phyloP scores from a whole-genome alignment of 768 basidiomycete species.

The Boletus fagicola region DNA sequence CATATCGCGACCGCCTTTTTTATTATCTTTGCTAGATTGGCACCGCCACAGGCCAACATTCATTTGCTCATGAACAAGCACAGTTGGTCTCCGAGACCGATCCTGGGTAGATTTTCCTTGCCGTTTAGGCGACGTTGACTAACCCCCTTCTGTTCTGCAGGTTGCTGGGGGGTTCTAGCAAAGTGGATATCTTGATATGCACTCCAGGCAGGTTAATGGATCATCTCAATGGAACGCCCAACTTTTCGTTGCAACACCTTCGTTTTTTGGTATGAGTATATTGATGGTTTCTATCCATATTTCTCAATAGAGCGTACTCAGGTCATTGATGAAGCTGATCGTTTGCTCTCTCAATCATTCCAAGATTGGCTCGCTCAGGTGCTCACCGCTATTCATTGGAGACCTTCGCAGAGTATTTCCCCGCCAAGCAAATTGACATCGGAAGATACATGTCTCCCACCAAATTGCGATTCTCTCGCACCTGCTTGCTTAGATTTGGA shows the following conservation, averaged over 20 bases:
- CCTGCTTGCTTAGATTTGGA: slow-evolving; percentile 50
- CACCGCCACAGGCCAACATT: slow-evolving; percentile 89
- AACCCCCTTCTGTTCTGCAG: slow-evolving; percentile 35
- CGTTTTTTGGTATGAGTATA: slow-evolving; percentile 78
- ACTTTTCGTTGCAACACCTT: slow-evolving; percentile 91
- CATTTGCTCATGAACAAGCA: slow-evolving; percentile 87
- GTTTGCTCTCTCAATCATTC: slow-evolving; percentile 92
- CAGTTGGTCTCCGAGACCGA: slow-evolving; percentile 67
- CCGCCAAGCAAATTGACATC: slow-evolving; percentile 2
- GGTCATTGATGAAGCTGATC: slow-evolving; percentile 98
- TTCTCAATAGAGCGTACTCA: slow-evolving; percentile 29
- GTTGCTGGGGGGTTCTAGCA: slow-evolving; percentile 82
- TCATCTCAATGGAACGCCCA: slow-evolving; percentile 82
- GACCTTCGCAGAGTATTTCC: slow-evolving; percentile 17
- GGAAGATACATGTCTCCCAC: slow-evolving; percentile 5
- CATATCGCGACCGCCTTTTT: background rate
- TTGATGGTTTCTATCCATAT: background rate
- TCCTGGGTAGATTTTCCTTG: slow-evolving; percentile 41
- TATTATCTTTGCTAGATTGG: slow-evolving; percentile 48
- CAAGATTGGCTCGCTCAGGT: slow-evolving; percentile 93
- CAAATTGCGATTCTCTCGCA: slow-evolving; percentile 47
- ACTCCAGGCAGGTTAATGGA: slow-evolving; percentile 96
- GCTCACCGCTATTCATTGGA: slow-evolving; percentile 63
- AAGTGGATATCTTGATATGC: slow-evolving; percentile 90
- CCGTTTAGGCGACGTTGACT: background rate